These are phyloP conservation scores for Boletus bicolor DNA, from an alignment of 768 basidiomycete species.

Conservation along the genomic window DNA sequence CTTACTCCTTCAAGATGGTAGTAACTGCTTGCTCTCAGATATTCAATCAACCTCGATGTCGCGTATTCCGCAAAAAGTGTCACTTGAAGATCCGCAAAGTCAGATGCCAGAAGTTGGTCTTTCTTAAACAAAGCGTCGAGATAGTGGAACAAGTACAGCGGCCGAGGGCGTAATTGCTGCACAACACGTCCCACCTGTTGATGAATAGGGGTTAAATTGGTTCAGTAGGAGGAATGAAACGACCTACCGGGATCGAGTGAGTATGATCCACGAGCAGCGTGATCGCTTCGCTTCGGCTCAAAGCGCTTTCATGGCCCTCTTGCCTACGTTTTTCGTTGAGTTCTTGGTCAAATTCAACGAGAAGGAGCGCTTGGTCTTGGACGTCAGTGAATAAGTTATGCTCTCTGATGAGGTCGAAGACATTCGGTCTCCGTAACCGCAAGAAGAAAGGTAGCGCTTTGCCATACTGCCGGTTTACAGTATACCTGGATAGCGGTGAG, in stretches of 20 bases:
- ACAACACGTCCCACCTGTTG: conserved; percentile 82
- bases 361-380: conserved; percentile 85
- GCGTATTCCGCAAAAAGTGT: conserved; percentile 91
- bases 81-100: conserved; percentile 86
- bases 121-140: conserved; percentile 86
- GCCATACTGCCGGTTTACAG: conserved; percentile 85
- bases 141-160: conserved; percentile 88
- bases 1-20: conserved; percentile 84
- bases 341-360: conserved; percentile 94
- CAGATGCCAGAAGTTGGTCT: conserved; percentile 75
- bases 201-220: not conserved
- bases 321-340: conserved; percentile 57
- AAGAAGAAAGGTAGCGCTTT: conserved; percentile 92
- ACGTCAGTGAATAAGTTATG: conserved; percentile 94
- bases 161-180: conserved; percentile 71
- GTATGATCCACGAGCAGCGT: conserved; percentile 87
- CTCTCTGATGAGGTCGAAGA: conserved; percentile 92
- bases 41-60: conserved; percentile 76
- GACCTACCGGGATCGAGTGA: conserved; percentile 88
- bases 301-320: conserved; percentile 38
- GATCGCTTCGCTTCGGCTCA: conserved; percentile 72
- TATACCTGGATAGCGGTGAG: conserved; percentile 52
- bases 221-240: not conserved
- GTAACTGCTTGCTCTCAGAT: conserved; percentile 84
- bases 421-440: conserved; percentile 79